phyloP scores from a whole-genome alignment of 768 basidiomycete species.

The Termitomyces sp. region DNA sequence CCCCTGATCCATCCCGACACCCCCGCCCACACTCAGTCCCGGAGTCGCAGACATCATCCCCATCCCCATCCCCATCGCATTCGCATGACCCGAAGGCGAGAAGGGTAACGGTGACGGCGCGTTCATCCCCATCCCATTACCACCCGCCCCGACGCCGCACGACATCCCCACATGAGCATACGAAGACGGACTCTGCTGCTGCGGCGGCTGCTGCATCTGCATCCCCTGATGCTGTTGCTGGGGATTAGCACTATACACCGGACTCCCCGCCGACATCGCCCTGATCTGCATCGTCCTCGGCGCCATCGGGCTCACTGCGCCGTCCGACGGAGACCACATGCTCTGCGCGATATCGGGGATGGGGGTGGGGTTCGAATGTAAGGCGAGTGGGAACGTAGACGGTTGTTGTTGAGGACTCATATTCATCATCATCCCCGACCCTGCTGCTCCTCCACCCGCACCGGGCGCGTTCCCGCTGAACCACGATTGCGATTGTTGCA shows the following conservation, averaged over 20 bases:
- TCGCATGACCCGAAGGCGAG: no score
- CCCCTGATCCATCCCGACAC: no score
- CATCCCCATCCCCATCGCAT: no score
- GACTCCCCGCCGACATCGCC: conserved; percentile 31
- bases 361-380: conserved; percentile 65
- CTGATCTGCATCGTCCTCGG: conserved; percentile 47
- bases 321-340: conserved; percentile 72
- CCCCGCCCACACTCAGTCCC: no score
- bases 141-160: not conserved
- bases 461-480: conserved; percentile 14
- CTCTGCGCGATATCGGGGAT: conserved; percentile 77
- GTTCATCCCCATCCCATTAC: conserved; percentile 9
- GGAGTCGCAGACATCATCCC: no score
- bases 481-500: conserved; percentile 29
- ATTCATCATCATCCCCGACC: conserved; percentile 14
- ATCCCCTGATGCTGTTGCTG: conserved; percentile 22
- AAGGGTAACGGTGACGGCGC: no score
- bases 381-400: conserved; percentile 39
- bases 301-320: no score
- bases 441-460: conserved; percentile 11
- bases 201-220: conserved; percentile 42
- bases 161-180: no score
- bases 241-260: conserved; percentile 31
- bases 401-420: conserved; percentile 26
- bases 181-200: no score